Percentiles rank a stretch among this genome's conserved stretches.
Evolutionary conservation across 2,329 filamentous ascomycete genomes (phyloP).

Genomic region (Fusarium coicis): DNA sequence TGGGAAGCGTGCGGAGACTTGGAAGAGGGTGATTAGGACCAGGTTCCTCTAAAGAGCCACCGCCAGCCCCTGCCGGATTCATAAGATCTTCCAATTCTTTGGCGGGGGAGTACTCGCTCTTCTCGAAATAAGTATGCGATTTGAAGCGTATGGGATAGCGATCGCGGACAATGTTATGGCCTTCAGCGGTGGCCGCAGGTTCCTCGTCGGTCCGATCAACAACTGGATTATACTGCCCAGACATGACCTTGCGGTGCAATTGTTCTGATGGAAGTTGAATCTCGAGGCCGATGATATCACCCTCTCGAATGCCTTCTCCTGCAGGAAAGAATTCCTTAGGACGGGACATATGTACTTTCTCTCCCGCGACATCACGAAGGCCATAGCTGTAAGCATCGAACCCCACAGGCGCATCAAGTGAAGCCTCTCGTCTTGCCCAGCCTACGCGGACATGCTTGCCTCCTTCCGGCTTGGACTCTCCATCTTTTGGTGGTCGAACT

Average conservation of each 20-base stretch:
- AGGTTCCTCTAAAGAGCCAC: constrained; percentile 66
- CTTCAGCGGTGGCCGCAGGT: constrained; percentile 63
- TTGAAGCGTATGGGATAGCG: constrained; percentile 96
- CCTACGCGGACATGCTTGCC: constrained; percentile 82
- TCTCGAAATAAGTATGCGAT: constrained; percentile 92
- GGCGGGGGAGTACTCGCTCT: constrained; percentile 86
- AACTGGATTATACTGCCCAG: constrained; percentile 87
- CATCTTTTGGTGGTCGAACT: constrained; percentile 57
- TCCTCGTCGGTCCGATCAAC: constrained; percentile 75
- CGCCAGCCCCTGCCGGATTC: constrained; percentile 64
- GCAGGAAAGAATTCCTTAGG: constrained; percentile 89
- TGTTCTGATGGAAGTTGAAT: constrained; percentile 88
- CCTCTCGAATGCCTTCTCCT: constrained; percentile 83
- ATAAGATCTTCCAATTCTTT: constrained; percentile 90
- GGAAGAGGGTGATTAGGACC: constrained; percentile 78
- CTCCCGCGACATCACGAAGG: constrained; percentile 87
- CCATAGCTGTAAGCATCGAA: constrained; percentile 96
- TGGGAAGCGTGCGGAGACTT: constrained; percentile 85
- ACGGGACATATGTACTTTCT: constrained; percentile 92
- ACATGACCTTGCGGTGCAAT: constrained; percentile 88
- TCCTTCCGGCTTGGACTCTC: constrained; percentile 58
- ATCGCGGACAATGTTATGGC: constrained; percentile 89
- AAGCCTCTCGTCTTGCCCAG: constrained; percentile 84
- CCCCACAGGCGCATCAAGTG: constrained; percentile 83
- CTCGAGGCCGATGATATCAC: constrained; percentile 93